These are phyloP conservation scores for Microcos paniculata DNA, from an alignment of 345 rosid species.

Conservation along the genomic window DNA sequence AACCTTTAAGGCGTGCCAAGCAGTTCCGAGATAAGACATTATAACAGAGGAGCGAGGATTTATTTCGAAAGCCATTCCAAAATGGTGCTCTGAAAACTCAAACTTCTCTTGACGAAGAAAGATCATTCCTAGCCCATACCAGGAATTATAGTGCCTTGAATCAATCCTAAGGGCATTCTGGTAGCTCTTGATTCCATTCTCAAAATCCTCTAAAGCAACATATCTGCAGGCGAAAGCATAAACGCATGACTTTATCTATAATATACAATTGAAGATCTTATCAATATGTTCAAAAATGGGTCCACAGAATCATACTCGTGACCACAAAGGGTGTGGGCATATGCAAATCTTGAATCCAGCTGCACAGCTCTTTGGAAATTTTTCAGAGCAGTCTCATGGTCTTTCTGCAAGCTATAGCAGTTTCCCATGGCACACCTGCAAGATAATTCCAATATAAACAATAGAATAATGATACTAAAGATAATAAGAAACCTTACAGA, in stretches of 20 bases:
- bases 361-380: constrained; percentile 92
- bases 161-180: constrained; percentile 90
- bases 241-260: neutral
- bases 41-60: constrained; percentile 91
- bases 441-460: constrained; percentile 13
- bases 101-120: constrained; percentile 93
- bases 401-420: constrained; percentile 96
- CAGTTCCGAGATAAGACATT: constrained; percentile 91
- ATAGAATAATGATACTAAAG: neutral
- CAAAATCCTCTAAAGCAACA: constrained; percentile 91
- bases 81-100: constrained; percentile 96
- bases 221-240: constrained; percentile 43
- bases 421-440: constrained; percentile 99
- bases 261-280: neutral
- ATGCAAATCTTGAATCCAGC: constrained; percentile 84
- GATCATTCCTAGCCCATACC: constrained; percentile 98
- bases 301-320: constrained; percentile 71
- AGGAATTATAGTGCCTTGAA: constrained; percentile 90
- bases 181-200: constrained; percentile 89
- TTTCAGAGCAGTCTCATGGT: constrained; percentile 95
- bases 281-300: constrained; percentile 1
- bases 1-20: constrained; percentile 86
- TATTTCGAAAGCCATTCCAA: constrained; percentile 81
- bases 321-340: constrained; percentile 93
- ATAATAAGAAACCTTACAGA: neutral